Percentiles rank a stretch among this genome's conserved stretches.
Conservation (phyloP, 495 filamentous ascomycete genomes). For the Lasiosphaeria ovina region DNA sequence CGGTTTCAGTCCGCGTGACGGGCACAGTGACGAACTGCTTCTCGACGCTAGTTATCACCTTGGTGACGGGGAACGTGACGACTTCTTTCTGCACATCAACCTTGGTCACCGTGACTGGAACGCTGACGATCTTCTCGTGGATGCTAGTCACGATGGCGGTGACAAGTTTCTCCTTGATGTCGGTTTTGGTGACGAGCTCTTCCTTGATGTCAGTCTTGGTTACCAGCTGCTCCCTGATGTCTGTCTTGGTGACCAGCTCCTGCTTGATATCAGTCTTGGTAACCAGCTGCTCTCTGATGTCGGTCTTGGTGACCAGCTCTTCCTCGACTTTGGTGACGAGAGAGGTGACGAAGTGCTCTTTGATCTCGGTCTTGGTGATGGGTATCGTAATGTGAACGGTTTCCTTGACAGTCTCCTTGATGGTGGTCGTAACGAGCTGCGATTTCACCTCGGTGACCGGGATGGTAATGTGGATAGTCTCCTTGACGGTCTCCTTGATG, state of each 20-base stretch:
- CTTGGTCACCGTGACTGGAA: slow-evolving; percentile 4
- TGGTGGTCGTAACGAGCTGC: not conserved
- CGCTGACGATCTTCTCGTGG: slow-evolving; percentile 2
- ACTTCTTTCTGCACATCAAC: slow-evolving; percentile 5
- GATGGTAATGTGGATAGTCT: not conserved
- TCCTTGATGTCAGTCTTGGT: slow-evolving; percentile 1
- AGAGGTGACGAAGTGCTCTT: not conserved
- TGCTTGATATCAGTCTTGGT: slow-evolving; percentile 1
- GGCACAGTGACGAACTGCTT: not conserved
- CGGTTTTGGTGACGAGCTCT: not conserved
- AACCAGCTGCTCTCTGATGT: slow-evolving; percentile 1
- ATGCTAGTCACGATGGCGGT: not conserved
- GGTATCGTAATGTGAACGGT: not conserved
- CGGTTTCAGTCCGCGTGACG: not conserved
- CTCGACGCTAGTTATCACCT: not conserved
- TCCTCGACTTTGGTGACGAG: slow-evolving; percentile 9
- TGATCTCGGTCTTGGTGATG: not conserved
- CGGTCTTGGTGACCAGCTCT: slow-evolving; percentile 10
- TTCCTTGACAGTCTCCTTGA: not conserved
- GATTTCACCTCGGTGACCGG: not conserved
- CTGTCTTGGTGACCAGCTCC: not conserved
- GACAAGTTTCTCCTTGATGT: too few relatives aligned
- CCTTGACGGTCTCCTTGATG: not conserved
- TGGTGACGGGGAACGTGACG: not conserved
- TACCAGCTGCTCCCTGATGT: too few relatives aligned